These are phyloP conservation scores for Aspergillaceae sp. DNA, from an alignment of 2,329 filamentous ascomycete genomes.

Conservation along the genomic window DNA sequence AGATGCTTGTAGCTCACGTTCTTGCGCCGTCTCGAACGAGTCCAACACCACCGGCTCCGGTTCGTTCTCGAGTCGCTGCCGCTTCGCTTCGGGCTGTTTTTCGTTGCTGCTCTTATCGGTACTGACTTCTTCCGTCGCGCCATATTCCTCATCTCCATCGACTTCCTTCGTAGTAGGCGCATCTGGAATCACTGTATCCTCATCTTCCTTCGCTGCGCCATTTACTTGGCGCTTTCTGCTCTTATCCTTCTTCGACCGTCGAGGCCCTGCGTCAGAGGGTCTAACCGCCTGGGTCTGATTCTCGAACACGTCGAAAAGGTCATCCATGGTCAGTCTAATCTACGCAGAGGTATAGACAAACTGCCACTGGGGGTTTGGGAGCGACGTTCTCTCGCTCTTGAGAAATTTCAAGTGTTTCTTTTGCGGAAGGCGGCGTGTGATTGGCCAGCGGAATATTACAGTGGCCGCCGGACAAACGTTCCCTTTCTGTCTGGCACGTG, in stretches of 20 bases:
- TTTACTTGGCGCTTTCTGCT: conserved; percentile 83
- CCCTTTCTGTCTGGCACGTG: conserved; percentile 9
- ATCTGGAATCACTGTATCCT: conserved; percentile 16
- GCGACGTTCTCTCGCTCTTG: conserved; percentile 9
- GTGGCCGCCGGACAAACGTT: conserved; percentile 13
- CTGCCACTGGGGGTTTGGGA: conserved; percentile 6
- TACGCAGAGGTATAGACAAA: conserved; percentile 10
- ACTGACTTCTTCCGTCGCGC: conserved; percentile 8
- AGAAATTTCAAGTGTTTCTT: conserved; percentile 27
- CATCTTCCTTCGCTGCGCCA: conserved; percentile 24
- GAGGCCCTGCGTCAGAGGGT: conserved; percentile 22
- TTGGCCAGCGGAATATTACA: conserved; percentile 7
- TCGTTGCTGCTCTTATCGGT: conserved; percentile 16
- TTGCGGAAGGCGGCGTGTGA: conserved; percentile 18
- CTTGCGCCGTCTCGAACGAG: conserved; percentile 89
- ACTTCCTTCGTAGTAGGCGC: conserved; percentile 11
- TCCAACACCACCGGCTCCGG: conserved; percentile 80
- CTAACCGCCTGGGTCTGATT: conserved; percentile 48
- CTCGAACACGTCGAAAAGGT: conserved; percentile 76
- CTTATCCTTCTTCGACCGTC: conserved; percentile 47
- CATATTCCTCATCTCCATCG: conserved; percentile 7
- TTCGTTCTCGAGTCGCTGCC: conserved; percentile 48
- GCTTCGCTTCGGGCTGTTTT: conserved; percentile 38
- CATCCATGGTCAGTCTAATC: conserved; percentile 51
- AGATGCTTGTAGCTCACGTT: conserved; percentile 76